Base-by-base conservation (phyloP, 1,284 basidiomycete species). In the Papiliotrema fonsecae region DNA sequence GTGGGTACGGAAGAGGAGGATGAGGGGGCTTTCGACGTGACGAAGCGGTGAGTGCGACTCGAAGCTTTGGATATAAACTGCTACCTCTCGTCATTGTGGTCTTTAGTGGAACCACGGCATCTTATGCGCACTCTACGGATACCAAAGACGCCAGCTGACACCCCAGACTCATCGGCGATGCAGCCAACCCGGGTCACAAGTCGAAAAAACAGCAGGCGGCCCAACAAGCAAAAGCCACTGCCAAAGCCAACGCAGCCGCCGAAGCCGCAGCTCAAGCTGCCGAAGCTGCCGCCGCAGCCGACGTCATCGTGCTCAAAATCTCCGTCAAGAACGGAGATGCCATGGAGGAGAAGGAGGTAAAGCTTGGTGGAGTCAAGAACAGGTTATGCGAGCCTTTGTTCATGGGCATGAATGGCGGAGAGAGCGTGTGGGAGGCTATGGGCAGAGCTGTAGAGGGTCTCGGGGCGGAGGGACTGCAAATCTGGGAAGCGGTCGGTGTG, bases 381-480 rank as follows among this genome's bases (percentile, higher is more conserved):
- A 79, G 88, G 35, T 85, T 93, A 67, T 89, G 87, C 65, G 92
- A 96, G 65, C 89, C 91, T 9, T 77, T 97, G 28, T 88, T 92
- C 57, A 16, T 45, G 1, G 69, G 67, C 6, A 57, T 54, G 38
- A 39, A 30, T 3, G 65, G 65, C 0, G 84, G 91, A 52, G 85
- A 87, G 27, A 67, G 63, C 1, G 57, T 77, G 10, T 65, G 75
- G 62, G 68, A 73, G 43, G 68, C 63, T 3, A 54, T 75, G 44
- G 67, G 68, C 3, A 52, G 67, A 21, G 69, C 69, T 10, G 50
- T 69, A 2, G 58, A 63, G 38, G 61, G 50, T 43, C 45, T 60
- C 13, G 61, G 62, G 7, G 41, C 75, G 45, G 63, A 57, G 47
- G 78, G 88, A 39, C 78, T 83, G 51, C 81, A 81, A 49, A 79